Evolutionary conservation across 192 early-diverging fungal species (phyloP).

Genomic region (Umbelopsis sp.): DNA sequence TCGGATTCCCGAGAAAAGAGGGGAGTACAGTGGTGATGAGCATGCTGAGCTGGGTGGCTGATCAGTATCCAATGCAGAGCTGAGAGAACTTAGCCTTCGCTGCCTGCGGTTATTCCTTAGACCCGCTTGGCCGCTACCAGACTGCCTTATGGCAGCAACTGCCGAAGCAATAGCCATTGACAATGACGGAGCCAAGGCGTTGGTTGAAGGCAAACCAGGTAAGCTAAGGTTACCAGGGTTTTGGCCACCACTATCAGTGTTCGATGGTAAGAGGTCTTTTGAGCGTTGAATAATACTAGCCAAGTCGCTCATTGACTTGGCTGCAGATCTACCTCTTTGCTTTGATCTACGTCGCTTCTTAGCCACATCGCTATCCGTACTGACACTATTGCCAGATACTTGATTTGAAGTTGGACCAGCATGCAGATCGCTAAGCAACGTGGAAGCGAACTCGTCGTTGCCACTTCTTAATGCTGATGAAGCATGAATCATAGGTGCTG

Average conservation of each 20-base stretch:
- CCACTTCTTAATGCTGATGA: constrained; percentile 40
- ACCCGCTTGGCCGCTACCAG: background rate
- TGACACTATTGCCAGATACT: constrained; percentile 23
- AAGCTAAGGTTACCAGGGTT: constrained; percentile 16
- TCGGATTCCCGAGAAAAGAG: constrained; percentile 41
- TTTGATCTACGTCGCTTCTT: constrained; percentile 14
- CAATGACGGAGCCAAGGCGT: background rate
- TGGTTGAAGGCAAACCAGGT: background rate
- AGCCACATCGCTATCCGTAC: constrained; percentile 16
- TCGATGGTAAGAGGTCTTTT: constrained; percentile 10
- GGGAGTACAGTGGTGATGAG: constrained; percentile 45
- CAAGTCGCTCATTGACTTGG: constrained; percentile 17
- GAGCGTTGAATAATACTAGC: constrained; percentile 9
- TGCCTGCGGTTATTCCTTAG: constrained; percentile 19
- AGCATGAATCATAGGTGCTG: constrained; percentile 38
- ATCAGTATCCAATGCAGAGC: constrained; percentile 35
- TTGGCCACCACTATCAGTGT: background rate
- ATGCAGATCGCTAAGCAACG: constrained; percentile 27
- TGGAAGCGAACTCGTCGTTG: constrained; percentile 41
- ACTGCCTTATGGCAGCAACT: background rate
- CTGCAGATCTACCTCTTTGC: constrained; percentile 8
- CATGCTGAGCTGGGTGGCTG: constrained; percentile 48
- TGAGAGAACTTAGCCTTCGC: background rate
- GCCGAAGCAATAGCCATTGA: constrained; percentile 17
- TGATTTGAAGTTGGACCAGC: constrained; percentile 22